Evolutionary conservation across 306 rosid species (phyloP), one percentile per base, ranked within the genome.

Genomic region (Vigna angularis): DNA sequence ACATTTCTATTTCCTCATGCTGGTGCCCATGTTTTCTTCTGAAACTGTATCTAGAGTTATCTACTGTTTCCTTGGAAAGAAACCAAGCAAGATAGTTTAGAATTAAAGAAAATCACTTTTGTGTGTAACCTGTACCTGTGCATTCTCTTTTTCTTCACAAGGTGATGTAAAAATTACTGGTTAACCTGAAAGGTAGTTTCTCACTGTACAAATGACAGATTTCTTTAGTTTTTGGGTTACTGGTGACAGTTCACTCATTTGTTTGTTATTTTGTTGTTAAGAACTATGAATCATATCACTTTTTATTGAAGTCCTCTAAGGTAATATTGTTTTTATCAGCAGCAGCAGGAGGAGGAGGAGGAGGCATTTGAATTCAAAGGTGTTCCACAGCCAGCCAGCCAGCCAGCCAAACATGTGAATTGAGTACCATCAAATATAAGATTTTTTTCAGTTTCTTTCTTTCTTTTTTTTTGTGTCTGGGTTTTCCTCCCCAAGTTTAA

Each of bases 351-450:
- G 9, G 85, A 62, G 64, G 48, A 26, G 28, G 28, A 26, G 28
- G 28, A 75, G 69, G 62, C 74, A 51, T 62, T 42, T 64, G 59
- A 57, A 50, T 61, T 75, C 67, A 61, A 47, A 49, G 73, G 42
- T 61, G 16, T 75, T 63, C 40, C 66, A 50, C 9, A 22, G 44
- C 77, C 42, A 75, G 68, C 57, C 9, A 22, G 44, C 73, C 42
- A 75, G 68, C 57, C 77, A 42, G 15, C 74, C 28, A 14, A 71
- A 32, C 53, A 26, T 66, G 55, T 7, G 64, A 81, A 66, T 22
- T 61, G 69, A 63, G 34, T 55, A 24, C 70, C 74, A 70, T 76
- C 81, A 70, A 34, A 70, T 82, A 44, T 55, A 63, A 47, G 70
- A 48, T 67, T 74, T 73, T 42, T 74, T 47, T 22, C 18, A 44